Percentiles rank a stretch among this genome's conserved stretches.
phyloP scores from a whole-genome alignment of 2,329 filamentous ascomycete genomes.

The Orbilia quercus region DNA sequence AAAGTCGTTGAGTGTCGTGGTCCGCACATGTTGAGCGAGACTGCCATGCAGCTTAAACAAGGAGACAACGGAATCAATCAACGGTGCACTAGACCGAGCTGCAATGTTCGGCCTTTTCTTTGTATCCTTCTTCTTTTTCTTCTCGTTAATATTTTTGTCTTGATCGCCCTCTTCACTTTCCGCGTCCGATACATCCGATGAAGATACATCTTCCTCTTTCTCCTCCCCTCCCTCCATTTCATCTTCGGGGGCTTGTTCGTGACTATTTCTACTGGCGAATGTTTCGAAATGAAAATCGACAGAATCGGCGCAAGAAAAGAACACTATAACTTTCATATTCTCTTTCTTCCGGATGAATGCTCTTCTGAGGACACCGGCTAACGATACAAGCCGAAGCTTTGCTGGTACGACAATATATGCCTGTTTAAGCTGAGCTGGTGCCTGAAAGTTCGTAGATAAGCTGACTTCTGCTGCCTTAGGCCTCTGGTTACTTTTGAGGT shows the following conservation, averaged over 20 bases:
- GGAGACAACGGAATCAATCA: conserved; percentile 77
- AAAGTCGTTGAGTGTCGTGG: conserved; percentile 84
- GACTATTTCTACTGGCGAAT: conserved; percentile 65
- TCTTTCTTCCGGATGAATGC: conserved; percentile 88
- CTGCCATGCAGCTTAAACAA: conserved; percentile 92
- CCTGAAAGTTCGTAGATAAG: conserved; percentile 74
- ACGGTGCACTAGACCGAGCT: conserved; percentile 68
- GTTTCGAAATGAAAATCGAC: conserved; percentile 96
- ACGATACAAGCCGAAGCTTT: conserved; percentile 88
- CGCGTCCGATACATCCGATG: not conserved
- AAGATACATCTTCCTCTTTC: conserved; percentile 30
- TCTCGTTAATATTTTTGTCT: conserved; percentile 49
- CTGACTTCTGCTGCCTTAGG: conserved; percentile 63
- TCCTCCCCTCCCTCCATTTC: conserved; percentile 56
- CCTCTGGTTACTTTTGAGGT: conserved; percentile 71
- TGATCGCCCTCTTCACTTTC: conserved; percentile 60
- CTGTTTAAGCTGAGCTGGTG: conserved; percentile 93
- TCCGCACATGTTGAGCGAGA: conserved; percentile 85
- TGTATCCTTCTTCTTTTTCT: conserved; percentile 61
- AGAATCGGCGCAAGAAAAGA: conserved; percentile 95
- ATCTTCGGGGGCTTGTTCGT: conserved; percentile 60
- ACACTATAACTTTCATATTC: conserved; percentile 96
- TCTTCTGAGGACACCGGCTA: conserved; percentile 84
- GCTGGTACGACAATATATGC: conserved; percentile 87
- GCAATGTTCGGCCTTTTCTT: conserved; percentile 13